Percentiles rank a stretch among this genome's conserved stretches.
These are phyloP conservation scores for Rhododendron kiyosumense DNA, from an alignment of 148 eudicot species.

Conservation along the genomic window DNA sequence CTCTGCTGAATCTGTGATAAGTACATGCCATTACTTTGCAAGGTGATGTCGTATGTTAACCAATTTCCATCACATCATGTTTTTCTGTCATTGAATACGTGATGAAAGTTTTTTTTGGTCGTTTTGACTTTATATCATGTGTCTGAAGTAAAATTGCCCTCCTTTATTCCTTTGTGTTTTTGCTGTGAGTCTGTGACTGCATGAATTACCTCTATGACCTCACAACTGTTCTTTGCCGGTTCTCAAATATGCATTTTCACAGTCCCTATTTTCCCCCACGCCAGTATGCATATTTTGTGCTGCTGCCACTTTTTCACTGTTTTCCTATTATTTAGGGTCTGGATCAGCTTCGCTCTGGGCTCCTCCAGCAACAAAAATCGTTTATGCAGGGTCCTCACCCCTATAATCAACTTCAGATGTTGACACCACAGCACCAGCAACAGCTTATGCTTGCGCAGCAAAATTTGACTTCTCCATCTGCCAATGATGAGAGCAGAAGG, in stretches of 20 bases:
- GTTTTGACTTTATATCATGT: neutral
- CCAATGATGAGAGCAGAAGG: slow-evolving; percentile 62
- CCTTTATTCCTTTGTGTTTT: neutral
- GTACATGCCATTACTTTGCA: neutral
- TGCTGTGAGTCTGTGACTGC: neutral
- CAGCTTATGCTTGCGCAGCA: slow-evolving; percentile 70
- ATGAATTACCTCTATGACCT: neutral
- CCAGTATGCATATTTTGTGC: neutral
- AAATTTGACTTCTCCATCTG: slow-evolving; percentile 52
- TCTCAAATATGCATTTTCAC: neutral
- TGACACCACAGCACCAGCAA: slow-evolving; percentile 44
- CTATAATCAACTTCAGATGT: slow-evolving; percentile 62
- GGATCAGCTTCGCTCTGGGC: slow-evolving; percentile 58
- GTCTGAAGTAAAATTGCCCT: neutral
- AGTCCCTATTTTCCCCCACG: neutral
- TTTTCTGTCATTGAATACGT: neutral
- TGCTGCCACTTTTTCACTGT: neutral
- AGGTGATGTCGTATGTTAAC: neutral
- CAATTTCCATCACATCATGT: neutral
- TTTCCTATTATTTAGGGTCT: slow-evolving; percentile 34
- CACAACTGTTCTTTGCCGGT: neutral
- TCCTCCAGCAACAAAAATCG: slow-evolving; percentile 69
- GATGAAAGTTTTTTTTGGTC: neutral
- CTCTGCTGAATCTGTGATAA: neutral
- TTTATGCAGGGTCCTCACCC: slow-evolving; percentile 62